A percentile compares a stretch with the other conserved stretches of the same genome.
Conservation (phyloP, 805 yeast genomes). For the Diddensiella caesifluorescens region DNA sequence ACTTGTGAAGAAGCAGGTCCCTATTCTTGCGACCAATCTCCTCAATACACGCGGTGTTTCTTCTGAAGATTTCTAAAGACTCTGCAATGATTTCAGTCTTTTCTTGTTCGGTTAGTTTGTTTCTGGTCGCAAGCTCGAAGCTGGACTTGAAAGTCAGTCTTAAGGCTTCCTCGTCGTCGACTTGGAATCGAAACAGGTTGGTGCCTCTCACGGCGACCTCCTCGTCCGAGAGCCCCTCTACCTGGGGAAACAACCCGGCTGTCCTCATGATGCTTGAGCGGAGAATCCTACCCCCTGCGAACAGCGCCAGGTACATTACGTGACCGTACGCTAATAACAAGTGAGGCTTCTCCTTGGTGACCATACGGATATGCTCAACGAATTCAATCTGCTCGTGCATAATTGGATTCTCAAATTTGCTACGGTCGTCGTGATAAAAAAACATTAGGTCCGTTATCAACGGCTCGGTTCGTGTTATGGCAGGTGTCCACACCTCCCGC, state of each 20-base stretch:
- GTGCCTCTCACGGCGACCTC: slow-evolving; percentile 61
- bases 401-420: slow-evolving; percentile 54
- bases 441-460: slow-evolving; percentile 60
- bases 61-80: slow-evolving; percentile 56
- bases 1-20: slow-evolving; percentile 23
- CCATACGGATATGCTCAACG: slow-evolving; percentile 51
- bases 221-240: slow-evolving; percentile 57
- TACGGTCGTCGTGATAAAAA: slow-evolving; percentile 51
- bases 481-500: slow-evolving; percentile 61
- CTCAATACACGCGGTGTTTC: slow-evolving; percentile 53
- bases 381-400: slow-evolving; percentile 59
- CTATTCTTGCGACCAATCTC: slow-evolving; percentile 68
- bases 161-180: slow-evolving; percentile 58
- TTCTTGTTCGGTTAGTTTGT: slow-evolving; percentile 61
- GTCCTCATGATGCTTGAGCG: slow-evolving; percentile 60
- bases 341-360: slow-evolving; percentile 59
- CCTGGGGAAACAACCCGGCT: slow-evolving; percentile 69
- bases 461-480: slow-evolving; percentile 54
- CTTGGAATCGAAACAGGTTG: slow-evolving; percentile 66
- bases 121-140: slow-evolving; percentile 72
- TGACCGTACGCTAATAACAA: slow-evolving; percentile 75
- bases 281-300: slow-evolving; percentile 80
- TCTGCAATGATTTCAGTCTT: slow-evolving; percentile 67
- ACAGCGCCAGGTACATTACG: slow-evolving; percentile 76
- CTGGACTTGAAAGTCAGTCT: slow-evolving; percentile 66